Conservation (phyloP, 345 rosid species). For the rapeseed (Brassica napus) region DNA sequence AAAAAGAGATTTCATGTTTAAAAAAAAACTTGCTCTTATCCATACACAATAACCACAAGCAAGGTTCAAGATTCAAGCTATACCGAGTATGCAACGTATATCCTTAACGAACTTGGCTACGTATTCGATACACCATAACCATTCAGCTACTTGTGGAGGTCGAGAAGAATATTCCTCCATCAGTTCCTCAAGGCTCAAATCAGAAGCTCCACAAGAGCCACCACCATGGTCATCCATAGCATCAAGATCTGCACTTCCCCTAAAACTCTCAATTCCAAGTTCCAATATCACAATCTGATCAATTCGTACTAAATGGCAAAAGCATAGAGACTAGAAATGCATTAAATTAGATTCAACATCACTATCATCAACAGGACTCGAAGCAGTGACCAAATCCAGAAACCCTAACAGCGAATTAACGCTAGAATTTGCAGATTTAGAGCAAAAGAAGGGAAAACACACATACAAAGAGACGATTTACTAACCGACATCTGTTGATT, state of each 20-base stretch:
- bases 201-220: slow-evolving; percentile 20
- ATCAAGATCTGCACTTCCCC: slow-evolving; percentile 20
- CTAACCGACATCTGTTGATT: not conserved
- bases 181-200: slow-evolving; percentile 30
- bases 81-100: slow-evolving; percentile 30
- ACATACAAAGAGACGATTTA: not conserved
- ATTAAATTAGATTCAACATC: not conserved
- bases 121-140: slow-evolving; percentile 39
- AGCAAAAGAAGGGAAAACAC: not conserved
- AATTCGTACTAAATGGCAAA: not conserved
- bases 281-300: slow-evolving; percentile 16
- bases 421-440: not conserved
- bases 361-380: not conserved
- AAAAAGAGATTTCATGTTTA: not conserved
- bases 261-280: not conserved
- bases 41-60: slow-evolving; percentile 7
- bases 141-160: slow-evolving; percentile 32
- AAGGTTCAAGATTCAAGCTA: not conserved
- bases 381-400: not conserved
- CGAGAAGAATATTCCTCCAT: slow-evolving; percentile 24
- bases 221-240: slow-evolving; percentile 19
- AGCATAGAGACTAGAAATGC: not conserved
- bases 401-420: not conserved
- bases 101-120: slow-evolving; percentile 34
- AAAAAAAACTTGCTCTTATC: not conserved